phyloP scores from a whole-genome alignment of 192 early-diverging fungal species.

The Diversispora epigaea region DNA sequence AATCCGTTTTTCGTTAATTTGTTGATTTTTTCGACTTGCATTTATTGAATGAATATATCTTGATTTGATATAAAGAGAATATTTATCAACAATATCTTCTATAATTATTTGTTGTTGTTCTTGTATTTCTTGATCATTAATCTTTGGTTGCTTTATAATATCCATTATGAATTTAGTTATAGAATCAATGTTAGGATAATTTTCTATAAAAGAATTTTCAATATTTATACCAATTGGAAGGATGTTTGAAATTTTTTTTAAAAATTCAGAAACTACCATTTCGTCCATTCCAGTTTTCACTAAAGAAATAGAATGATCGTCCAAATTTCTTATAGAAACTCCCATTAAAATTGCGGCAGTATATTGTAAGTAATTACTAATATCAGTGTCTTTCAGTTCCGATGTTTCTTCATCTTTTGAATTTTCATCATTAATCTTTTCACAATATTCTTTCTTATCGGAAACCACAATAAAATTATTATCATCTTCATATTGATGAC shows the following conservation, averaged over 20 bases:
- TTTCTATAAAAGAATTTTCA: neutral
- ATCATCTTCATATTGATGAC: too few relatives aligned
- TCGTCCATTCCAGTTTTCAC: conserved; percentile 5
- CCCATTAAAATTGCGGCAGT: conserved; percentile 4
- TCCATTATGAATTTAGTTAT: neutral
- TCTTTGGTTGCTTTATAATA: neutral
- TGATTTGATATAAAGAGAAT: neutral
- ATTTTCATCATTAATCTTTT: too few relatives aligned
- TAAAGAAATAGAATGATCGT: conserved; percentile 3
- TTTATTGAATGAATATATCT: conserved; percentile 2
- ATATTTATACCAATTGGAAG: neutral
- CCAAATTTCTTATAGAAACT: neutral
- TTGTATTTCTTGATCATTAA: neutral
- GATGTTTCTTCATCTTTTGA: neutral
- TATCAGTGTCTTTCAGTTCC: neutral
- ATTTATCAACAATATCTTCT: conserved; percentile 14
- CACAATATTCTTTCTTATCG: too few relatives aligned
- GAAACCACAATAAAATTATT: too few relatives aligned
- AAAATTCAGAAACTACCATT: neutral
- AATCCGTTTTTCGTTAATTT: neutral
- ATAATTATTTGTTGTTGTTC: neutral
- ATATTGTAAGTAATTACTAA: conserved; percentile 7
- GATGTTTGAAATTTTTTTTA: conserved; percentile 1
- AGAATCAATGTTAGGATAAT: neutral
- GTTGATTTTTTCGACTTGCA: neutral